Conservation (phyloP, 2,329 filamentous ascomycete species). For the Alternaria novae-zelandiae region DNA sequence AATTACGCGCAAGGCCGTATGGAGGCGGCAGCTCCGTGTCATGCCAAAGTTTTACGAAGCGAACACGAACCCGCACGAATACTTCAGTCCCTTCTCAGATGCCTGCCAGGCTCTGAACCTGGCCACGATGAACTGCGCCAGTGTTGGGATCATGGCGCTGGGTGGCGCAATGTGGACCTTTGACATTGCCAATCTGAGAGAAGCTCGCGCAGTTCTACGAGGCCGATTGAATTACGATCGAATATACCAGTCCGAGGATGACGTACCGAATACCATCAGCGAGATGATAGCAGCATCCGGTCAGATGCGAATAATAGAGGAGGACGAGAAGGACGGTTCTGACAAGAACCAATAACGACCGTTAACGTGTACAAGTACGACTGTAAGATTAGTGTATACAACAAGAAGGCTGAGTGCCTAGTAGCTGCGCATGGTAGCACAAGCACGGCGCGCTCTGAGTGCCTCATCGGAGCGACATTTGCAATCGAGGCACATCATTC, state of each 20-base stretch:
- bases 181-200: conserved; percentile 65
- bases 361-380: conserved; percentile 18
- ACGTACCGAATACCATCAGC: conserved; percentile 31
- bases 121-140: conserved; percentile 84
- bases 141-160: conserved; percentile 73
- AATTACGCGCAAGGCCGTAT: conserved; percentile 68
- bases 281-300: conserved; percentile 49
- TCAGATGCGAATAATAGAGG: conserved; percentile 48
- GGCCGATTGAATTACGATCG: conserved; percentile 62
- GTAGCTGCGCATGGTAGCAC: background rate
- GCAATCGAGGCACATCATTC: background rate
- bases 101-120: conserved; percentile 83
- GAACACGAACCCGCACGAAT: conserved; percentile 56
- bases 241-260: conserved; percentile 54
- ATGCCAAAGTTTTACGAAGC: conserved; percentile 76
- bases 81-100: conserved; percentile 70
- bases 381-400: conserved; percentile 34
- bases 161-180: conserved; percentile 79
- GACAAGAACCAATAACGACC: conserved; percentile 21
- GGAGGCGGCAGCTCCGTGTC: conserved; percentile 65
- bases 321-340: conserved; percentile 15
- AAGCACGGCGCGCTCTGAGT: background rate
- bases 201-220: conserved; percentile 65
- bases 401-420: conserved; percentile 2
- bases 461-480: background rate